Evolutionary conservation across 2,329 filamentous ascomycete species (phyloP).

Genomic region (Plectosphaerella cucumerina): DNA sequence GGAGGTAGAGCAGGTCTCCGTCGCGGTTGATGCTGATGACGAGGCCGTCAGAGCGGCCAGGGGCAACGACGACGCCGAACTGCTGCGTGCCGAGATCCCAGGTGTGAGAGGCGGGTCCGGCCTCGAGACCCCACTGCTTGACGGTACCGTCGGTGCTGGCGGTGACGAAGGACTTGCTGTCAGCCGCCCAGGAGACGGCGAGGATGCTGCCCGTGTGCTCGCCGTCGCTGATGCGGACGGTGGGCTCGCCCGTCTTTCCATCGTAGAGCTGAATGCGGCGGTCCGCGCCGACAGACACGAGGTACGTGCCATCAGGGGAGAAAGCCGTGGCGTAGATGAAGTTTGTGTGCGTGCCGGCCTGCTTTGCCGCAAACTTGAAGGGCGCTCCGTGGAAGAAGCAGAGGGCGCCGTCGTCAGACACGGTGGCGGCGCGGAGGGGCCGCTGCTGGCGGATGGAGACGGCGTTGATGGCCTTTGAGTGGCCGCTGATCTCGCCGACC

Average conservation of each 20-base stretch:
- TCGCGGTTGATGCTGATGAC: constrained; percentile 86
- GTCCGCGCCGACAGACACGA: constrained; percentile 92
- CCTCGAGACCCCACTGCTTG: constrained; percentile 86
- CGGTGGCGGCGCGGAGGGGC: constrained; percentile 87
- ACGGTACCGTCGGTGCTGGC: constrained; percentile 93
- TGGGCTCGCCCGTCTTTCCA: constrained; percentile 87
- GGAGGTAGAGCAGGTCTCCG: constrained; percentile 87
- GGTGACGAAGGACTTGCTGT: constrained; percentile 83
- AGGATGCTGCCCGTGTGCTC: constrained; percentile 92
- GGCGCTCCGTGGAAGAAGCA: constrained; percentile 92
- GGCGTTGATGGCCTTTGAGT: constrained; percentile 85
- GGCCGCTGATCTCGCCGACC: constrained; percentile 89
- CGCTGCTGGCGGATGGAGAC: constrained; percentile 87
- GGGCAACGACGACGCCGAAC: constrained; percentile 88
- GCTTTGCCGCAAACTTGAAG: constrained; percentile 92
- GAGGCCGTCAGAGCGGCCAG: constrained; percentile 75
- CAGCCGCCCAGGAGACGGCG: constrained; percentile 81
- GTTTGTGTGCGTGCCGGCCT: constrained; percentile 74
- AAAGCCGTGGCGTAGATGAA: constrained; percentile 88
- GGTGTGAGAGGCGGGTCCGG: constrained; percentile 70
- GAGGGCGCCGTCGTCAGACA: constrained; percentile 82
- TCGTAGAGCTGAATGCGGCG: constrained; percentile 91
- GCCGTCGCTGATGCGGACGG: constrained; percentile 72
- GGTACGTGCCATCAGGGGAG: constrained; percentile 75
- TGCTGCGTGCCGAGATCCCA: constrained; percentile 94